Evolutionary conservation across 192 early-diverging fungal genomes (phyloP), one percentile per base, ranked within the genome.

Genomic region (Coemansia sp.): DNA sequence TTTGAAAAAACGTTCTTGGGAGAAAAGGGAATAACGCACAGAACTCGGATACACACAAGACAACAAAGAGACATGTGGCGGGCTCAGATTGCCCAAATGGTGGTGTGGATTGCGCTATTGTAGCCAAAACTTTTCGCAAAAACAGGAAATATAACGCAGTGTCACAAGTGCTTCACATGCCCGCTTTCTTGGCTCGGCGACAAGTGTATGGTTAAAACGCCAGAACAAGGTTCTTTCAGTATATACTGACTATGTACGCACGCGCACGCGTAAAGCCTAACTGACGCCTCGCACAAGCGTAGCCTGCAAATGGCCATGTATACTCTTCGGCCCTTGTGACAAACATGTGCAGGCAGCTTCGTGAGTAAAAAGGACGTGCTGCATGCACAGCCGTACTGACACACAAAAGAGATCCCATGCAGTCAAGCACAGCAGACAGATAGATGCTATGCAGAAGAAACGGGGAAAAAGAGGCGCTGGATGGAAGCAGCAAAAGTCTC

Each of bases 381-480:
- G 31, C 20, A 56, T 56, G 54, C 54, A 56, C 54, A 20, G 28
- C 17, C 54, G 54, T 31, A 56, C 54, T 20, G 54, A 36, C 21
- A 25, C 54, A 56, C 18, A 18, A 15, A 18, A n/a, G 17, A 8
- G n/a, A 8, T 48, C 47, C 18, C 47, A 18, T 48, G 47, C 47
- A 48, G 47, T 25, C 9, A 10, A 34, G 44, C 38, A 58, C 20
- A 9, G 37, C 42, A 18, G 25, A 24, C 58, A 59, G 25, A 18
- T 26, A 46, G 61, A 63, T 63, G 52, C 51, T 53, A 63, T 63
- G 61, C 61, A 63, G 73, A 70, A 86, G 42, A 47, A 31, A 44
- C 10, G 21, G 25, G 18, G 47, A 48, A 48, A 48, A 44, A 10
- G 40, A 44, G 40, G 40, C 40, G 40, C 40, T 44, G 40, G 40